Conservation (phyloP, 345 rosid genomes). For the Anacardium occidentale region DNA sequence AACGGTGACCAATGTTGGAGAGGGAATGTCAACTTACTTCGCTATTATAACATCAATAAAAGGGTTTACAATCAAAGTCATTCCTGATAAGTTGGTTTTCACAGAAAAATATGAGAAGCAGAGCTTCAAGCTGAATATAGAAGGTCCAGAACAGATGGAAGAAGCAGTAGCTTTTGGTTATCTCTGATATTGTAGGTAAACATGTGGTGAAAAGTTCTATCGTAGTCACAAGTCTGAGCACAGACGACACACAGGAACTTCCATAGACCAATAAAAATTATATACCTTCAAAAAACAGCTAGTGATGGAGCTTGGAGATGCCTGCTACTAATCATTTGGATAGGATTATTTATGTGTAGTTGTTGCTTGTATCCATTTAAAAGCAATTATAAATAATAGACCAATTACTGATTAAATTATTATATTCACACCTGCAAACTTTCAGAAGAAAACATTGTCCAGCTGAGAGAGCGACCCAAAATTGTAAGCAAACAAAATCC, state of each 20-base stretch:
- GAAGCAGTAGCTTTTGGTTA: conserved; percentile 32
- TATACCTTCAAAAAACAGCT: not conserved
- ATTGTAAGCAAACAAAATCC: no score
- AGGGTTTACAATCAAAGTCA: conserved; percentile 33
- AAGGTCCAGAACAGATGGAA: conserved; percentile 26
- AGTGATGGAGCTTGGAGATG: not conserved
- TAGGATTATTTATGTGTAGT: not conserved
- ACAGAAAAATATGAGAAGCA: conserved; percentile 39
- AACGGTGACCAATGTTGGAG: conserved; percentile 58
- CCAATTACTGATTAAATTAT: no score
- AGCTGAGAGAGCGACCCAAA: not conserved
- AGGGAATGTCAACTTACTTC: conserved; percentile 28
- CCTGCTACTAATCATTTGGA: not conserved
- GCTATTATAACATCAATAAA: conserved; percentile 29
- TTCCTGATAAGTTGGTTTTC: conserved; percentile 44
- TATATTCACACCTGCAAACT: not conserved
- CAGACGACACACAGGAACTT: not conserved
- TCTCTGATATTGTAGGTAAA: conserved; percentile 36
- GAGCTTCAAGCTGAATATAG: conserved; percentile 39
- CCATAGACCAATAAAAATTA: not conserved
- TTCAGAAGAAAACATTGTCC: not conserved
- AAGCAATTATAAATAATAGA: not conserved
- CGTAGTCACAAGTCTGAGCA: conserved; percentile 27
- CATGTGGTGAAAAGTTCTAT: conserved; percentile 52
- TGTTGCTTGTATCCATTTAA: not conserved